These are phyloP conservation scores for Gossypioides kirkii DNA, from an alignment of 345 rosid genomes.

Conservation along the genomic window DNA sequence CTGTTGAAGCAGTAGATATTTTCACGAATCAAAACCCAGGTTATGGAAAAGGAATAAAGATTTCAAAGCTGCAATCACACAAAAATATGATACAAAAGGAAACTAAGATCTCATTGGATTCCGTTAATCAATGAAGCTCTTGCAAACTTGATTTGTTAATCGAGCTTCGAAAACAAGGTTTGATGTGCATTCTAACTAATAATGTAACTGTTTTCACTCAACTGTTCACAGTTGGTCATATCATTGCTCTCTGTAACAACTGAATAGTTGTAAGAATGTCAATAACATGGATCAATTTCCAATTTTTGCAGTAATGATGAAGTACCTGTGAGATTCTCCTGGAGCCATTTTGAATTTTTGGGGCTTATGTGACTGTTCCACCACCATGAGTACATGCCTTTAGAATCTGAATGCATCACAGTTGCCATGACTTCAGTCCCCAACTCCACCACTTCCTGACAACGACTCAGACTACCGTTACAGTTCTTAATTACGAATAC, in stretches of 20 bases:
- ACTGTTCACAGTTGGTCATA: not conserved
- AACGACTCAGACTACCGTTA: not conserved
- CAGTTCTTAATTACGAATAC: not conserved
- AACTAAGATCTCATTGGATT: not conserved
- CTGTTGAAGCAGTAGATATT: constrained; percentile 39
- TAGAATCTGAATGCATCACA: constrained; percentile 38
- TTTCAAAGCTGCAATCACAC: not conserved
- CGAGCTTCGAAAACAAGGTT: not conserved
- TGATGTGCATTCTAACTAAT: not conserved
- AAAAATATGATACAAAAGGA: not conserved
- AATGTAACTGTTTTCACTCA: not conserved
- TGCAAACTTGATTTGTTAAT: not conserved
- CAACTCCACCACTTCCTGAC: constrained; percentile 17
- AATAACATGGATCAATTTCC: not conserved
- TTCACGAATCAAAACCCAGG: not conserved
- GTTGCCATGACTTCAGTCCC: constrained; percentile 46
- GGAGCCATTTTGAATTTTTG: constrained; percentile 98
- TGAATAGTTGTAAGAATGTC: not conserved
- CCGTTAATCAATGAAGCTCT: not conserved
- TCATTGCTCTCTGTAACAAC: not conserved
- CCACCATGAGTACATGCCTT: constrained; percentile 92
- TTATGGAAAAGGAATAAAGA: not conserved
- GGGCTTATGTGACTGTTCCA: constrained; percentile 98
- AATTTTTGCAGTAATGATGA: not conserved
- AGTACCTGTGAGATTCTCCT: constrained; percentile 90